Base-by-base conservation (phyloP, 1,284 basidiomycete species). In the Inonotus hispidus region DNA sequence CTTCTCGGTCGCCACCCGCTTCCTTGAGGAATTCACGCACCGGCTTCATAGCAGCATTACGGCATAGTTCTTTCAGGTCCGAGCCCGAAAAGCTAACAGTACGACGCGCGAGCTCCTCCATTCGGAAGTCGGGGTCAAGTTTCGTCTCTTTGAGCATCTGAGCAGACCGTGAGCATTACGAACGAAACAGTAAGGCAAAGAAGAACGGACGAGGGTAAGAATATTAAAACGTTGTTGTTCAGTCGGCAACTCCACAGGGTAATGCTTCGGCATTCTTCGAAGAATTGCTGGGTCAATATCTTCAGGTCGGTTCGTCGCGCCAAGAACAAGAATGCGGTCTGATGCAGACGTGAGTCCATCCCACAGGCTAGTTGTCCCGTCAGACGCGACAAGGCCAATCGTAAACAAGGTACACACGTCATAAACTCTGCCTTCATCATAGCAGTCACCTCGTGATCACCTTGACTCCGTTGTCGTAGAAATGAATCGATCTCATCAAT, bases 361-460 rank as follows among this genome's bases (percentile, higher is more conserved):
- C 97, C 97, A 99, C 39, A 98, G 79, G 2, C 93, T 95, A 68
- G 16, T 55, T 37, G 32, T 39, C 7, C 21, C 32, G 39, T 59
- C 29, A 41, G 10, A 21, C 62, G 43, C 23, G 46, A 38, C 21
- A 6, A 52, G 37, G 60, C n/a, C 39, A 37, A 25, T 49, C 45
- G 4, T 43, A 58, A 37, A 41, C 58, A 54, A 11, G 53, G 5
- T 11, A 77, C 91, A 68, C 74, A 93, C 87, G 94, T 97, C 95
- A 99, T 98, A 72, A 99, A 99, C 71, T 99, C 96, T 1, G 96
- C 96, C 77, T 99, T 99, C 87, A 99, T 97, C 95, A 98, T 98
- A 4, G 90, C 93, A 27, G 95, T 98, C 52, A 95, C 96, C 71
- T 99, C 97, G 73, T 99, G 97, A 70, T 99, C 97, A 11, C 90